Conservation (phyloP, 805 yeast species). For the Ogataea minuta region DNA sequence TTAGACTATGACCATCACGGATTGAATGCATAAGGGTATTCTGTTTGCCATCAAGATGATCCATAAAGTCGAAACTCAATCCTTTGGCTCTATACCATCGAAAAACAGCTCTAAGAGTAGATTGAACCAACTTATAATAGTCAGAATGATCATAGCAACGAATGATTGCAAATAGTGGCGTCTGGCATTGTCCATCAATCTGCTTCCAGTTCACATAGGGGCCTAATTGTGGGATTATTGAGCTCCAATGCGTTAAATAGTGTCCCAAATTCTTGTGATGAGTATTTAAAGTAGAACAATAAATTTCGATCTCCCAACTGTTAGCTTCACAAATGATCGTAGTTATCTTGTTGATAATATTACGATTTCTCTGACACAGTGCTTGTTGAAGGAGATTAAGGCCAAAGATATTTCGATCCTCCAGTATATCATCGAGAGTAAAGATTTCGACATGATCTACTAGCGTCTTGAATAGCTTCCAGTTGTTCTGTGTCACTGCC, state of each 20-base stretch:
- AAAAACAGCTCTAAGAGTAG: constrained; percentile 44
- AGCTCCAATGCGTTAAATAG: constrained; percentile 57
- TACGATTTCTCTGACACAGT: constrained; percentile 50
- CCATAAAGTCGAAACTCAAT: constrained; percentile 43
- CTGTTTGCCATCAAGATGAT: constrained; percentile 71
- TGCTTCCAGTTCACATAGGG: constrained; percentile 63
- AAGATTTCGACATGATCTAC: constrained; percentile 47
- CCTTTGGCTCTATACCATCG: constrained; percentile 39
- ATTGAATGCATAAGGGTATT: constrained; percentile 77
- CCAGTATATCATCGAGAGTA: constrained; percentile 63
- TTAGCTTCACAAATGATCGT: constrained; percentile 43
- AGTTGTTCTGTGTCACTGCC: constrained; percentile 51
- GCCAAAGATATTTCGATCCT: constrained; percentile 56
- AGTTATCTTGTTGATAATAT: constrained; percentile 46
- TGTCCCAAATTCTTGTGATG: constrained; percentile 69
- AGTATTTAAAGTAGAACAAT: constrained; percentile 50
- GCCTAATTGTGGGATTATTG: constrained; percentile 55
- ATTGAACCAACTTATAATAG: constrained; percentile 49
- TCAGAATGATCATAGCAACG: constrained; percentile 76
- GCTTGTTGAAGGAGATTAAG: constrained; percentile 62
- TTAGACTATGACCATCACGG: constrained; percentile 44
- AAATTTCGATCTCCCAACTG: constrained; percentile 43
- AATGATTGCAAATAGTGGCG: constrained; percentile 74
- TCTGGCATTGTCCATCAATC: constrained; percentile 64
- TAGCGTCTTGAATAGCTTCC: constrained; percentile 44